These are phyloP conservation scores for Chaetomium fimeti DNA, from an alignment of 495 filamentous ascomycete species.

Conservation along the genomic window DNA sequence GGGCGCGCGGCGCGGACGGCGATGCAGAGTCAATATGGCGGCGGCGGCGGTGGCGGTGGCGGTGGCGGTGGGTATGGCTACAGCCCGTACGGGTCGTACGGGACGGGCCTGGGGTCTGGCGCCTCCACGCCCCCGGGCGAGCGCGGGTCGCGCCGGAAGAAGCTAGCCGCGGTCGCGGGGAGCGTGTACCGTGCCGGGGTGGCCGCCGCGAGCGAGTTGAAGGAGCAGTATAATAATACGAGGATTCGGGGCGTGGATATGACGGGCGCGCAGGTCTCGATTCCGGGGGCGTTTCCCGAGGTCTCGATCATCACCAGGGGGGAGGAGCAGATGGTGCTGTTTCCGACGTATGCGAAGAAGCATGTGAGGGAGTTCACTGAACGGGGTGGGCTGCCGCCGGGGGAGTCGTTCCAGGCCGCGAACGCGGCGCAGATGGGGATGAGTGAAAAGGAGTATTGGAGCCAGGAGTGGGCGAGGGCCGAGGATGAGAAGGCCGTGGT, in stretches of 20 bases:
- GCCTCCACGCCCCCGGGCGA: constrained; percentile 43
- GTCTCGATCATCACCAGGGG: constrained; percentile 73
- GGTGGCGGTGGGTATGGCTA: constrained; percentile 27
- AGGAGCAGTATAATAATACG: constrained; percentile 83
- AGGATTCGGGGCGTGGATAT: constrained; percentile 53
- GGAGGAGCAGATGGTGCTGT: constrained; percentile 89
- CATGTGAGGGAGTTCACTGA: constrained; percentile 51
- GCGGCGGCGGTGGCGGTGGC: constrained; percentile 11
- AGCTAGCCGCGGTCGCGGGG: constrained; percentile 60
- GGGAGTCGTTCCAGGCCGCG: constrained; percentile 10
- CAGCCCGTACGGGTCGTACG: constrained; percentile 27
- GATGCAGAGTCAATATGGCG: constrained; percentile 33
- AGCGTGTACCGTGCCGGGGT: constrained; percentile 64
- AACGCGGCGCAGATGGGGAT: constrained; percentile 26
- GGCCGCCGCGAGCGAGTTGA: constrained; percentile 85
- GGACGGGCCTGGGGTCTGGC: constrained; percentile 21
- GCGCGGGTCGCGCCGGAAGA: constrained; percentile 69
- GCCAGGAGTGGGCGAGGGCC: constrained; percentile 63
- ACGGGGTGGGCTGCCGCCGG: constrained; percentile 15
- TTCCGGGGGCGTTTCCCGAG: constrained; percentile 78
- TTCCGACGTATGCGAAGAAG: constrained; percentile 82
- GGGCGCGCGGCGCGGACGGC: background rate
- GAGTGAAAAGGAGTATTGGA: constrained; percentile 65
- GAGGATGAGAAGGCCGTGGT: constrained; percentile 80
- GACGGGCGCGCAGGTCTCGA: constrained; percentile 53